Evolutionary conservation across 2,329 filamentous ascomycete species (phyloP).

Genomic region (Neonectria punicea): DNA sequence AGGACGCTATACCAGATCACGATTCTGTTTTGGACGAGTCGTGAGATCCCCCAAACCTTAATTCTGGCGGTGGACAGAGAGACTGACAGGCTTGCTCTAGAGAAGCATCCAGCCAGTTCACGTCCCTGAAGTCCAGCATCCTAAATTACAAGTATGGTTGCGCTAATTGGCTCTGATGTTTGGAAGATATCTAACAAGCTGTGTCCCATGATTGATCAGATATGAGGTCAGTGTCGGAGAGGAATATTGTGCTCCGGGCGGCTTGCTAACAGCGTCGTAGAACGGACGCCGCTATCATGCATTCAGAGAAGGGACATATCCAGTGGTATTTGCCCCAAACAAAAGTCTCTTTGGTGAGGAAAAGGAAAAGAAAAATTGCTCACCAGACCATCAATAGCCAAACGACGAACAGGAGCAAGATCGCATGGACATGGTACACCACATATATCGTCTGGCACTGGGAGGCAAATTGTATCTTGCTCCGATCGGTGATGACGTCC

Average conservation of each 20-base stretch:
- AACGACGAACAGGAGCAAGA: constrained; percentile 24
- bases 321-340: neutral
- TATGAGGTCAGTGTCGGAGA: constrained; percentile 20
- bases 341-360: neutral
- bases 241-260: neutral
- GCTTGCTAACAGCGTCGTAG: constrained; percentile 1
- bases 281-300: constrained; percentile 27
- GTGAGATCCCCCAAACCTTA: neutral
- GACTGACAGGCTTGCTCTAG: neutral
- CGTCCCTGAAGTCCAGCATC: constrained; percentile 24
- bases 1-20: neutral
- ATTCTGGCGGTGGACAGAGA: neutral
- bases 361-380: neutral
- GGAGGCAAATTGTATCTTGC: constrained; percentile 16
- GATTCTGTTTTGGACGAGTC: neutral
- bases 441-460: constrained; percentile 16
- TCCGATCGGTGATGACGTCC: constrained; percentile 12
- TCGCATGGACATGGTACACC: constrained; percentile 22
- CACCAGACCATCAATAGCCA: constrained; percentile 5
- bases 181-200: neutral
- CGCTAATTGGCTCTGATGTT: too few relatives aligned
- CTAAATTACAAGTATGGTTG: constrained; percentile 23
- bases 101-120: constrained; percentile 20
- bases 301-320: constrained; percentile 10
- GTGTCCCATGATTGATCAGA: neutral